Conservation (phyloP, 2,329 filamentous ascomycete genomes). For the Aspergillus sp. region DNA sequence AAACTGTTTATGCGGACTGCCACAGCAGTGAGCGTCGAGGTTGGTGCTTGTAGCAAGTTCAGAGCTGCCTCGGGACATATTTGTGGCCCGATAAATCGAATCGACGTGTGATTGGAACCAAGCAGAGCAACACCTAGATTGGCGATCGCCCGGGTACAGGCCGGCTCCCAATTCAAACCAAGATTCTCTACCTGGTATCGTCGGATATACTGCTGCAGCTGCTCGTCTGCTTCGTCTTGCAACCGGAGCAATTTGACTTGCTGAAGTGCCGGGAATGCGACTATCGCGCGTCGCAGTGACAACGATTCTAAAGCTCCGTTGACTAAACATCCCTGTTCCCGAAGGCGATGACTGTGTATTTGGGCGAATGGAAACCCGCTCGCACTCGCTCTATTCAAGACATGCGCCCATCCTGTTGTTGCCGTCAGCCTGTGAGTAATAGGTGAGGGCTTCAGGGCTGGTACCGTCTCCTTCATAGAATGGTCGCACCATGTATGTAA, state of each 20-base stretch:
- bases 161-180: constrained; percentile 51
- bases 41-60: constrained; percentile 40
- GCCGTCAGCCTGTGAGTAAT: constrained; percentile 12
- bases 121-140: constrained; percentile 51
- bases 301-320: constrained; percentile 42
- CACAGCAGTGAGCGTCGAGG: constrained; percentile 41
- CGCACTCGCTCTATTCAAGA: constrained; percentile 13
- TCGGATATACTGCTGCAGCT: constrained; percentile 45
- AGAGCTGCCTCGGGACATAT: constrained; percentile 52
- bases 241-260: constrained; percentile 56
- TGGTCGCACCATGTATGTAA: constrained; percentile 34
- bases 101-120: constrained; percentile 46
- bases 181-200: constrained; percentile 39
- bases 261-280: constrained; percentile 51
- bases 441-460: constrained; percentile 10
- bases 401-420: constrained; percentile 20
- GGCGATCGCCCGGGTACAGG: constrained; percentile 52
- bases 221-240: constrained; percentile 50
- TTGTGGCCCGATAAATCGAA: constrained; percentile 54
- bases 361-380: constrained; percentile 15
- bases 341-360: constrained; percentile 22
- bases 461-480: constrained; percentile 33
- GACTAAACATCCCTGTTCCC: constrained; percentile 39
- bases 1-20: constrained; percentile 52
- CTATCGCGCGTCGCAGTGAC: constrained; percentile 46